Evolutionary conservation across 2,329 filamentous ascomycete genomes (phyloP), one percentile per base, ranked within the genome.

Genomic region (Whalleya microplaca): DNA sequence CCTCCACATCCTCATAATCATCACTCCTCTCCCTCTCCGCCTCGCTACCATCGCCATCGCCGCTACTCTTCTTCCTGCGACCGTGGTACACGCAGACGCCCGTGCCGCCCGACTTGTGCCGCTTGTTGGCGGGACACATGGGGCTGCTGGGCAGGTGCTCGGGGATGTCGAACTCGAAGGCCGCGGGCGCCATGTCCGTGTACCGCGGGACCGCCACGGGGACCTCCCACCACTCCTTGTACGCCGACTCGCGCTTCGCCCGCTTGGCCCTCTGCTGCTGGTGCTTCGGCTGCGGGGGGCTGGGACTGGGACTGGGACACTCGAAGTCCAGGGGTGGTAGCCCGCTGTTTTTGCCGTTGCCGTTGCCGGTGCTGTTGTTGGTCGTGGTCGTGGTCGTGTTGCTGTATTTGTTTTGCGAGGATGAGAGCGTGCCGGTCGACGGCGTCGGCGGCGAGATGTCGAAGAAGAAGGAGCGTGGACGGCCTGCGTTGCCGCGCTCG

Each of bases 11-110:
- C 20, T 23, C 47, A 16, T 21, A 6, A 42, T 23, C 47, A 16
- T 21, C 10, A 42, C 23, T 37, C 21, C 21, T 21, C n/a, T 20
- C 14, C 12, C n/a, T n/a, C n/a, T n/a, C 16, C 23, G 41, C 18
- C 8, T 21, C 19, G 21, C n/a, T 48, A 10, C 37, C 20, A 32
- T 37, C 18, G 16, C 48, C 51, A 14, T 20, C 21, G 16, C 19
- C 29, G 41, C 16, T 12, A 23, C 50, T 61, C 32, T 52, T 46
- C 60, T 66, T 70, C 45, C 66, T 55, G 29, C 78, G 70, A 2
- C 79, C 79, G 48, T 81, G 79, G 59, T 80, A 81, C 2, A 83
- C 79, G 53, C 81, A 84, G 2, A 83, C 56, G 0, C 78, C 80
- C 5, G 72, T 76, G 3, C 80, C 79, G n/a, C 76, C 72, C 14